Base-by-base conservation (phyloP, 2,329 filamentous ascomycete species). In the Dactylellina drechsleri region DNA sequence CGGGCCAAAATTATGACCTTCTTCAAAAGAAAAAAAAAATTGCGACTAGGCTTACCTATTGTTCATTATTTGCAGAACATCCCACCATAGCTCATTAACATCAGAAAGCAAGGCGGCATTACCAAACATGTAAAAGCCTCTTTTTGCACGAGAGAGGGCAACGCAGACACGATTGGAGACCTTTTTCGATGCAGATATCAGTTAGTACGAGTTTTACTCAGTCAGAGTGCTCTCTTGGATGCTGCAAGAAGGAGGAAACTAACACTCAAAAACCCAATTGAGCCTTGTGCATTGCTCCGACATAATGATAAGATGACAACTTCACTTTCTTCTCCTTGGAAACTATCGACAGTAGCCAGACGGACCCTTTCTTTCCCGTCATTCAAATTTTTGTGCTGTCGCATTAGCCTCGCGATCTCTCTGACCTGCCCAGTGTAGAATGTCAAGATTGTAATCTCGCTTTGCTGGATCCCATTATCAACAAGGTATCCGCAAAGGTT, bases 261-360 rank as follows among this genome's bases (percentile, higher is more conserved):
- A 43, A 90, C 88, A 0, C 86, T 84, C 1, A 96, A 84, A 78
- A 97, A 97, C 0, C 93, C 93, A 31, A 93, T 89, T 0, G 84
- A 83, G 3, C 83, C 79, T 0, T 82, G 79, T 0, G 80, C 77
- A 41, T 90, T 90, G 77, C 90, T 93, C 50, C 93, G 87, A 2
- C 95, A 92, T 0, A 96, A 83, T 0, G 93, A 96, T 0, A 97
- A 83, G 1, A 97, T 80, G 8, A 97, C 85, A 7, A 97, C 84
- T 23, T 93, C 91, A 76, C 96, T 97, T 80, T 97, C 92, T 79
- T 97, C 92, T 12, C 93, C 93, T 81, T 97, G 93, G 79, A 94
- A 97, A 0, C 91, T 92, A 79, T 97, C 93, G 0, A 97, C 91
- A 0, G 93, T 97, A 40, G 88, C 87, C 0, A 96, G 89, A 1